phyloP scores from a whole-genome alignment of 202 grass and related monocot species.

The Cymbopogon flexuosus region DNA sequence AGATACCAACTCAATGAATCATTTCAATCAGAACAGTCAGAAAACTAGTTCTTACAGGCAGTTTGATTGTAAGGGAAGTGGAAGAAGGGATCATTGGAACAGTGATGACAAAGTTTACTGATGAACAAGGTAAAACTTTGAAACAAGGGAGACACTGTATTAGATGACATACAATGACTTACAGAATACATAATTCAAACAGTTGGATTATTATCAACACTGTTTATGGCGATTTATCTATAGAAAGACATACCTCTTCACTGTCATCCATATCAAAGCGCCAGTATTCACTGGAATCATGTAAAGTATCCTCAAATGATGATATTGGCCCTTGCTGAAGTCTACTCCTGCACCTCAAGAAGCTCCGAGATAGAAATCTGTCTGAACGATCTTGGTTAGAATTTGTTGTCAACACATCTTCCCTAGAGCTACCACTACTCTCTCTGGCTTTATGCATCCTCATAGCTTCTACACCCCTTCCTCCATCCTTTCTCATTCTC shows the following conservation, averaged over 20 bases:
- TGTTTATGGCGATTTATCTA: neutral
- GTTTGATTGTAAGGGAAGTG: neutral
- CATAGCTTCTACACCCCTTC: neutral
- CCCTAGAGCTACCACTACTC: neutral
- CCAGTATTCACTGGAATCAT: slow-evolving; percentile 23
- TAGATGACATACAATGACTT: neutral
- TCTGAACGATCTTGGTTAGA: neutral
- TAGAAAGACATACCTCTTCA: slow-evolving; percentile 32
- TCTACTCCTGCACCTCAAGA: slow-evolving; percentile 11
- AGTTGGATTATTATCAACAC: neutral
- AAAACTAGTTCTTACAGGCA: neutral
- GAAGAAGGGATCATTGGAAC: neutral
- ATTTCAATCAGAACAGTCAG: neutral
- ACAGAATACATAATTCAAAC: neutral
- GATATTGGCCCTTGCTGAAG: neutral
- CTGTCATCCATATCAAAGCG: slow-evolving; percentile 20
- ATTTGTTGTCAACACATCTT: neutral
- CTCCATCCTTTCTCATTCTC: slow-evolving; percentile 25
- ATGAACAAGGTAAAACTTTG: neutral
- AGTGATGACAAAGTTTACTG: neutral
- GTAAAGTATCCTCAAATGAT: slow-evolving; percentile 23
- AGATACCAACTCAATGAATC: neutral
- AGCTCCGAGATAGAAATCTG: slow-evolving; percentile 19
- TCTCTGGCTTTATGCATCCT: neutral
- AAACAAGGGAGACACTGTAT: neutral